Evolutionary conservation across 768 basidiomycete genomes (phyloP), one percentile per base, ranked within the genome.

Genomic region (Coprinopsis cinerea): DNA sequence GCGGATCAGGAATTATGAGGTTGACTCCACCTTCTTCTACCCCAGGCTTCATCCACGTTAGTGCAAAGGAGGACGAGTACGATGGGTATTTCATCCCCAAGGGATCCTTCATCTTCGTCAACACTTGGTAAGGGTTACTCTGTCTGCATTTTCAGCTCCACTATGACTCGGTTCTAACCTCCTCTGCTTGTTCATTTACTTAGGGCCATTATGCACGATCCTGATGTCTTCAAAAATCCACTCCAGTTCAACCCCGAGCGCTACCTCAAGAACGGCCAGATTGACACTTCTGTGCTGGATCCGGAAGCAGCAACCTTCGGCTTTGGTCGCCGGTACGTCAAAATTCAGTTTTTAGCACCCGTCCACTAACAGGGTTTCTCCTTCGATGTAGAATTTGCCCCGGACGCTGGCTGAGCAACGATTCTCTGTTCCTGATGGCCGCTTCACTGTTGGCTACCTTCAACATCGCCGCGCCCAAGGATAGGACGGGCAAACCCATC

Each of bases 61-160:
- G 47, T 15, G 53, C 49, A 13, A 30, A 55, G 15, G 65, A 68
- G 17, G 69, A 72, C 49, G 59, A 65, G 13, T 69, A 64, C 43
- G 58, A 63, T 30, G 68, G 68, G 6, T 68, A 67, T 53, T 59
- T 58, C 34, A 67, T 71, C 32, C 69, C 70, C 11, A 63, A 63
- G 51, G 71, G 70, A 3, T 52, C 60, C 22, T 34, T 59, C 23
- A 47, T 63, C 3, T 28, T 59, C 11, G 50, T 55, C n/a, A 63
- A 59, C 44, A 52, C 40, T 18, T 63, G 60, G 60, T 61, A 39
- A 25, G 52, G n/a, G n/a, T n/a, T n/a, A n/a, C 14, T 20, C 14
- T n/a, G 14, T 4, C 9, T n/a, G n/a, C 25, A 7, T n/a, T 4
- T 24, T 20, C 18, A 10, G 26, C n/a, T 28, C 32, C 41, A 11